A percentile compares a stretch with the other conserved stretches of the same genome.
phyloP scores from a whole-genome alignment of 345 rosid species.

The Triadica sebifera region DNA sequence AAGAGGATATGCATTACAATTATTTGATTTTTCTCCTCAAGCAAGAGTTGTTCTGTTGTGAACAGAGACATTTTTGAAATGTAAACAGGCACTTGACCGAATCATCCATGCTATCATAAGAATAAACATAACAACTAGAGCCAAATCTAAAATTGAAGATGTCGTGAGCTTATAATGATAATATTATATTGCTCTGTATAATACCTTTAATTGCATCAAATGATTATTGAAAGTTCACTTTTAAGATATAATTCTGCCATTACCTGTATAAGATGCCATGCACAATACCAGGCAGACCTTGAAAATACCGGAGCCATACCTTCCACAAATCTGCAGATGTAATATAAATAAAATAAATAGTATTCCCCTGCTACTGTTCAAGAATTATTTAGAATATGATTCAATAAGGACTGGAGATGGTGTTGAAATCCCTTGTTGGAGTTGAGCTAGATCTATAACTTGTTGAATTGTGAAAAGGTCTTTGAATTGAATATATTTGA shows the following conservation, averaged over 20 bases:
- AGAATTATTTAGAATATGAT: not conserved
- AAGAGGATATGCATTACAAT: too few relatives aligned
- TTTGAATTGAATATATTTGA: not conserved
- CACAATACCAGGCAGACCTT: slow-evolving; percentile 96
- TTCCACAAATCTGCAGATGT: slow-evolving; percentile 73
- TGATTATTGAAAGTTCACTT: too few relatives aligned
- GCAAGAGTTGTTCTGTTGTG: too few relatives aligned
- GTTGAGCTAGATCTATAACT: not conserved
- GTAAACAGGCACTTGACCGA: too few relatives aligned
- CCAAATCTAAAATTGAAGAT: too few relatives aligned
- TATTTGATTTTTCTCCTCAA: too few relatives aligned
- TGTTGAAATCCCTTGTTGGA: too few relatives aligned
- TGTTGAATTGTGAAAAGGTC: not conserved
- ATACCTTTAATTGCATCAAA: not conserved
- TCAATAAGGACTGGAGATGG: not conserved
- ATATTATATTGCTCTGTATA: not conserved
- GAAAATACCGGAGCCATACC: slow-evolving; percentile 99
- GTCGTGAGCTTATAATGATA: too few relatives aligned
- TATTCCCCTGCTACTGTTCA: not conserved
- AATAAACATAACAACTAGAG: too few relatives aligned
- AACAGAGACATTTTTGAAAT: too few relatives aligned
- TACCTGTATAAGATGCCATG: slow-evolving; percentile 99
- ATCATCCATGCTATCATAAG: too few relatives aligned
- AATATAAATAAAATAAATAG: slow-evolving; percentile 13
- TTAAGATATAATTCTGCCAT: too few relatives aligned